A percentile compares a stretch with the other conserved stretches of the same genome.
Conservation (phyloP, 2,329 filamentous ascomycete genomes). For the Fusarium luffae region DNA sequence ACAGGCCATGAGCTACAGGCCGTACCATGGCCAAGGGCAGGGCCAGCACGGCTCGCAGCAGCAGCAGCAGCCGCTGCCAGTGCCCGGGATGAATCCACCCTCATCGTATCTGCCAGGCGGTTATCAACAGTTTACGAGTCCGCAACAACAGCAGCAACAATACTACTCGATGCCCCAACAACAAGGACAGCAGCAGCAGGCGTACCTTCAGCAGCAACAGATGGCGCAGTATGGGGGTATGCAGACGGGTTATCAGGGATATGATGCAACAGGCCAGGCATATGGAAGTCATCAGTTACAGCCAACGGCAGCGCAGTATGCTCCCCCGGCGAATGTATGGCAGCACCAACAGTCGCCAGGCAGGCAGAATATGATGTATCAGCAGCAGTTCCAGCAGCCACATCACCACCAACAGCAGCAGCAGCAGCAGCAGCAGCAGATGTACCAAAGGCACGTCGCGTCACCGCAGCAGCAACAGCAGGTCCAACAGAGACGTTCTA, state of each 20-base stretch:
- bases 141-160: constrained; percentile 44
- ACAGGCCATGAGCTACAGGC: constrained; percentile 52
- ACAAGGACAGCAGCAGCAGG: constrained; percentile 45
- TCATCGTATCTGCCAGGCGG: constrained; percentile 34
- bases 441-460: constrained; percentile 47
- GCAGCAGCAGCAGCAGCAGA: constrained; percentile 25
- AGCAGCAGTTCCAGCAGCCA: constrained; percentile 48
- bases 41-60: constrained; percentile 46
- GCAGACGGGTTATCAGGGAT: constrained; percentile 41
- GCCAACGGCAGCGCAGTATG: constrained; percentile 40
- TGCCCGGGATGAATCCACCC: constrained; percentile 37
- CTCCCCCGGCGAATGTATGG: constrained; percentile 46
- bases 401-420: constrained; percentile 45
- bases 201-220: constrained; percentile 42
- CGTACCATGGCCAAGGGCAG: constrained; percentile 46
- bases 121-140: constrained; percentile 46
- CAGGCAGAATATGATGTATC: constrained; percentile 41
- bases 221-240: constrained; percentile 42
- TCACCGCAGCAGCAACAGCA: constrained; percentile 41
- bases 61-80: constrained; percentile 40
- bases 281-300: constrained; percentile 41
- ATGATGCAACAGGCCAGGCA: constrained; percentile 36
- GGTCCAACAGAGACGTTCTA: constrained; percentile 30
- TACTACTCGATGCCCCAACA: constrained; percentile 42
- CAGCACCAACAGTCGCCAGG: constrained; percentile 49